Percentiles rank a stretch among this genome's conserved stretches.
phyloP scores from a whole-genome alignment of 768 basidiomycete species.

The Hygrocybe coccinea region DNA sequence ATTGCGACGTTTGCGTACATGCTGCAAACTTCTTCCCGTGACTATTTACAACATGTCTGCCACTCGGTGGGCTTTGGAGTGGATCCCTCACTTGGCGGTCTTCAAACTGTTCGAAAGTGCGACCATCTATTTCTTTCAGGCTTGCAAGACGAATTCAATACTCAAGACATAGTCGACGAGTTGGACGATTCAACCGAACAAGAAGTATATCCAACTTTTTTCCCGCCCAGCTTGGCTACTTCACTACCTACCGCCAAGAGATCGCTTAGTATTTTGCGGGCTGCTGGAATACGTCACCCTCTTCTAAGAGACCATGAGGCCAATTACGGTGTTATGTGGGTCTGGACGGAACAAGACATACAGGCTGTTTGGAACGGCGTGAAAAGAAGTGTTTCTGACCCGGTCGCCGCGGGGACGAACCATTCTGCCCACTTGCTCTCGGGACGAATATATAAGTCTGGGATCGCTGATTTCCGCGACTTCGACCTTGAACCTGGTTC shows the following conservation, averaged over 20 bases:
- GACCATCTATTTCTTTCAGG: constrained; percentile 12
- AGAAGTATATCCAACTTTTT: constrained; percentile 58
- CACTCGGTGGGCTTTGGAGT: constrained; percentile 57
- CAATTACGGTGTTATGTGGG: constrained; percentile 44
- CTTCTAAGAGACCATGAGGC: constrained; percentile 36
- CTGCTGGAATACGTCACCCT: constrained; percentile 61
- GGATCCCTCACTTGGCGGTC: no score
- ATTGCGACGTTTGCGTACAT: constrained; percentile 61
- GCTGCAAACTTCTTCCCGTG: constrained; percentile 57
- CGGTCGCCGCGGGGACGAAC: background rate
- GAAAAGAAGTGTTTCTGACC: background rate
- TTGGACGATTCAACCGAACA: constrained; percentile 37
- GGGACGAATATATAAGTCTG: constrained; percentile 26
- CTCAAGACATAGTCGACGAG: constrained; percentile 37
- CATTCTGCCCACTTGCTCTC: constrained; percentile 1
- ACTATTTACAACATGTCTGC: constrained; percentile 57
- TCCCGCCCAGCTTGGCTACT: constrained; percentile 46
- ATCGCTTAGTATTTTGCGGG: constrained; percentile 60
- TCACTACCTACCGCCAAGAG: constrained; percentile 61
- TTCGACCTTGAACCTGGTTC: constrained; percentile 68
- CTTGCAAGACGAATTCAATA: constrained; percentile 27
- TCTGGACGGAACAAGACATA: constrained; percentile 58
- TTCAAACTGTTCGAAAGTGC: constrained; percentile 10
- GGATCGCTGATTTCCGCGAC: constrained; percentile 44
- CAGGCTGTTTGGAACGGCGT: constrained; percentile 41